Base-by-base conservation (phyloP, 768 basidiomycete species). In the Psilocybe cubensis region DNA sequence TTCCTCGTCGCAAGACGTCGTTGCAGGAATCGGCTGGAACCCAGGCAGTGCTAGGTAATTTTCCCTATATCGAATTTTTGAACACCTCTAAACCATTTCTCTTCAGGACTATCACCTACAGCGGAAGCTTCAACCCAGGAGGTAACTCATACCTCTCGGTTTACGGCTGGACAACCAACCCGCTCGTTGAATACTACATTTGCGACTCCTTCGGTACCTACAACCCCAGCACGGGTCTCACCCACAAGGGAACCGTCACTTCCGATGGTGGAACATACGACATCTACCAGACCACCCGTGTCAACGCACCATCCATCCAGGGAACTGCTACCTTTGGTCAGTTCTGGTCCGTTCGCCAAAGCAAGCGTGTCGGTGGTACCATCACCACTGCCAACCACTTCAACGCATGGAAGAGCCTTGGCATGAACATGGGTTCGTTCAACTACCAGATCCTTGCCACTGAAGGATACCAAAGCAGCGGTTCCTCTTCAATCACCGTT, bases 111-210 rank as follows among this genome's bases (percentile, higher is more conserved):
- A 76, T 80, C 58, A 66, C 41, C 42, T 79, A 74, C 70, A 73
- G 57, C 50, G 78, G 69, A 44, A 73, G 63, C 25, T 76, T 68
- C 66, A 60, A 63, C 21, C 74, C 75, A 21, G 70, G 71, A 58
- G 77, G 78, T 8, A 80, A 78, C 66, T 64, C 66, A 56, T 78
- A 78, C 66, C 71, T 80, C 25, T 72, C 78, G 45, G 70, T 81
- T 53, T 79, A 78, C 58, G 79, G 79, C 46, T 80, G 79, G 79
- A 77, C 76, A 4, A 69, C 68, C n/a, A 73, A 65, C 66, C 75
- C 78, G 1, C 76, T 79, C 62, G 66, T 80, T 63, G 79, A 81
- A 58, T 81, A 79, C 72, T 79, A 79, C 71, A 73, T 81, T 61
- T 62, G 72, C 52, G 80, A 81, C 46, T 70, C 67, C 18, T 79